phyloP scores from a whole-genome alignment of 2,329 filamentous ascomycete genomes.

The Trichoderma asperellum region DNA sequence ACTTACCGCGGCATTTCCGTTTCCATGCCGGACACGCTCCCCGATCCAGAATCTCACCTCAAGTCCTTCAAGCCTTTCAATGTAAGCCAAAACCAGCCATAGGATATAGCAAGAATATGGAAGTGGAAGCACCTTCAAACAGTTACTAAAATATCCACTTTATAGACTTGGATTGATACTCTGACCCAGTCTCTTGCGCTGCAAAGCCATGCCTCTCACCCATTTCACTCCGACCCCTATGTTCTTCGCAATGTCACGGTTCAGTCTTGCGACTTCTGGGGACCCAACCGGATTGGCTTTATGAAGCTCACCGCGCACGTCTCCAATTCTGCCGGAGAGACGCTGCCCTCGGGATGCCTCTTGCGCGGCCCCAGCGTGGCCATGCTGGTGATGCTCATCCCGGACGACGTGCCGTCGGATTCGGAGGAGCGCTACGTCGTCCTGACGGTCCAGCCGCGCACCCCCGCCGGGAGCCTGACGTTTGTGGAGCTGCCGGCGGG shows the following conservation, averaged over 20 bases:
- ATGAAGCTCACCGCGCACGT: slow-evolving; percentile 58
- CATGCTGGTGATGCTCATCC: slow-evolving; percentile 61
- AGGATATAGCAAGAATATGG: too few species aligned
- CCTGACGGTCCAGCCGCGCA: slow-evolving; percentile 62
- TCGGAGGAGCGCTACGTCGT: slow-evolving; percentile 59
- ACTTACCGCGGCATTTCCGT: slow-evolving; percentile 38
- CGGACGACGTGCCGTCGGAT: slow-evolving; percentile 49
- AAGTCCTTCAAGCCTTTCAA: slow-evolving; percentile 53
- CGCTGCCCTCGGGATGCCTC: slow-evolving; percentile 58
- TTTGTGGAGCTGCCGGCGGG: slow-evolving; percentile 63
- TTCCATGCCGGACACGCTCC: slow-evolving; percentile 47
- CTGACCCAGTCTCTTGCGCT: slow-evolving; percentile 52
- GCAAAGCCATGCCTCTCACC: slow-evolving; percentile 50
- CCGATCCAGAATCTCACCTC: slow-evolving; percentile 44
- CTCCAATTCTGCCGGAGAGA: slow-evolving; percentile 52
- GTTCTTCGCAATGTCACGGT: slow-evolving; percentile 53
- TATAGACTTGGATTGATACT: slow-evolving; percentile 54
- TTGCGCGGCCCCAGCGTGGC: slow-evolving; percentile 64
- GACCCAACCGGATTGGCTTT: slow-evolving; percentile 55
- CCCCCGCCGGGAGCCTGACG: slow-evolving; percentile 58
- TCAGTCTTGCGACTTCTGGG: slow-evolving; percentile 60
- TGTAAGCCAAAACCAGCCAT: slow-evolving; percentile 38
- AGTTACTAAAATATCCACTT: neutral
- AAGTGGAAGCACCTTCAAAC: too few species aligned
- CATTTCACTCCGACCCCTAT: slow-evolving; percentile 60